Percentiles rank a stretch among this genome's conserved stretches.
These are phyloP conservation scores for Xenoacremonium recifei DNA, from an alignment of 2,329 filamentous ascomycete species.

Conservation along the genomic window DNA sequence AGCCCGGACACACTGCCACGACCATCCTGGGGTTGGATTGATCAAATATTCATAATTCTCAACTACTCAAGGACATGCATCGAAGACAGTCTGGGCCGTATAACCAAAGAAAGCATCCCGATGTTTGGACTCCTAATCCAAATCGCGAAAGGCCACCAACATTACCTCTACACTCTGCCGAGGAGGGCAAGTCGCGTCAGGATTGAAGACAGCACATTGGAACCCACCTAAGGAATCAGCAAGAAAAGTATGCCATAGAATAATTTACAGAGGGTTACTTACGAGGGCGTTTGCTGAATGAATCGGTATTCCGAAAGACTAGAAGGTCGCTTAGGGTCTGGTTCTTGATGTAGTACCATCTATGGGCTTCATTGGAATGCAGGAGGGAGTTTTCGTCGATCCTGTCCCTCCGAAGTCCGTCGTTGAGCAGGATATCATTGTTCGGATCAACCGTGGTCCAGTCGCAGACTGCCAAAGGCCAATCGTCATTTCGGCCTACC, in stretches of 20 bases:
- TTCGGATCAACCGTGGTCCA: not conserved
- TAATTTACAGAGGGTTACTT: not conserved
- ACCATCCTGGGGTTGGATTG: no score
- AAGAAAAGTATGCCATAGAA: not conserved
- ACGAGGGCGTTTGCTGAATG: not conserved
- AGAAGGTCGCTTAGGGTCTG: not conserved
- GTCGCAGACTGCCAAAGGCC: conserved; percentile 3
- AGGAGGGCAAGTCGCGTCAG: not conserved
- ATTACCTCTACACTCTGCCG: not conserved
- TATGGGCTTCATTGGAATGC: not conserved
- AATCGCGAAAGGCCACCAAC: not conserved
- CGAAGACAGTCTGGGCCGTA: no score
- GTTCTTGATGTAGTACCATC: conserved; percentile 2
- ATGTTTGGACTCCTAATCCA: not conserved
- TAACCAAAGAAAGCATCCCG: not conserved
- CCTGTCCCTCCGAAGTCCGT: not conserved
- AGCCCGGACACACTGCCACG: no score
- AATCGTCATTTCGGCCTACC: conserved; percentile 2
- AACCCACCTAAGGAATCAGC: not conserved
- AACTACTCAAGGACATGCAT: no score
- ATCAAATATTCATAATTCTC: no score
- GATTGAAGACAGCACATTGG: not conserved
- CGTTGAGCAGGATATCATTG: not conserved
- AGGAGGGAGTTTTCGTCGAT: conserved; percentile 1
- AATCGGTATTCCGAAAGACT: not conserved